Evolutionary conservation across 2,329 filamentous ascomycete species (phyloP).

Genomic region (Cercospora sp.): DNA sequence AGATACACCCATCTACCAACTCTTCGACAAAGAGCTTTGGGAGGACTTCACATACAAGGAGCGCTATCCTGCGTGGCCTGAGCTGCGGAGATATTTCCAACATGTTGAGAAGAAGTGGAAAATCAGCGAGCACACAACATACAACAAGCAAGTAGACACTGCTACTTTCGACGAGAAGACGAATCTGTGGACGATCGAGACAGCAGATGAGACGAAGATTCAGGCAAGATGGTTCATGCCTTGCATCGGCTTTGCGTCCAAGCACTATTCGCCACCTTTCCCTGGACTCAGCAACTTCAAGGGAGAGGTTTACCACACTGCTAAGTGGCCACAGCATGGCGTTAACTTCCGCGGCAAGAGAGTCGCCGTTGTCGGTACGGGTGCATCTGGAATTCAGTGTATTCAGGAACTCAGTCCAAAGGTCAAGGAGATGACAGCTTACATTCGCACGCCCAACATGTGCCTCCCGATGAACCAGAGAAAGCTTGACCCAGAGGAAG

Average conservation of each 20-base stretch:
- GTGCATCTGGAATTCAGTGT: constrained; percentile 64
- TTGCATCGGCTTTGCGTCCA: constrained; percentile 59
- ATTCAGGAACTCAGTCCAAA: constrained; percentile 59
- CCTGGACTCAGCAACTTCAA: constrained; percentile 61
- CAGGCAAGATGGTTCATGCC: constrained; percentile 56
- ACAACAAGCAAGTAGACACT: constrained; percentile 56
- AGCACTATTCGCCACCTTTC: constrained; percentile 61
- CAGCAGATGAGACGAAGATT: constrained; percentile 53
- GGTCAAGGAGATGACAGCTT: constrained; percentile 55
- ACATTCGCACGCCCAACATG: constrained; percentile 58
- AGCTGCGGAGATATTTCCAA: constrained; percentile 60
- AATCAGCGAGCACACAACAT: constrained; percentile 57
- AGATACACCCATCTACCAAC: constrained; percentile 38
- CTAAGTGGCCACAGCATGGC: constrained; percentile 55
- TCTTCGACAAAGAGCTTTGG: constrained; percentile 34
- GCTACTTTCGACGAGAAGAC: constrained; percentile 54
- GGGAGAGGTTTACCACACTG: constrained; percentile 56
- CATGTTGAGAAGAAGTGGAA: constrained; percentile 58
- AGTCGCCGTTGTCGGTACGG: constrained; percentile 64
- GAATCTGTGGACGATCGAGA: constrained; percentile 54
- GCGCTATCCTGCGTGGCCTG: constrained; percentile 39
- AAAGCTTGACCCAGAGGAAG: constrained; percentile 43
- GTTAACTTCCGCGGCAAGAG: constrained; percentile 59
- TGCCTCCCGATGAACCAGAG: constrained; percentile 61
- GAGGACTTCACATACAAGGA: constrained; percentile 57